These are phyloP conservation scores for Cadophora luteo-olivacea DNA, from an alignment of 2,329 filamentous ascomycete genomes.

Conservation along the genomic window DNA sequence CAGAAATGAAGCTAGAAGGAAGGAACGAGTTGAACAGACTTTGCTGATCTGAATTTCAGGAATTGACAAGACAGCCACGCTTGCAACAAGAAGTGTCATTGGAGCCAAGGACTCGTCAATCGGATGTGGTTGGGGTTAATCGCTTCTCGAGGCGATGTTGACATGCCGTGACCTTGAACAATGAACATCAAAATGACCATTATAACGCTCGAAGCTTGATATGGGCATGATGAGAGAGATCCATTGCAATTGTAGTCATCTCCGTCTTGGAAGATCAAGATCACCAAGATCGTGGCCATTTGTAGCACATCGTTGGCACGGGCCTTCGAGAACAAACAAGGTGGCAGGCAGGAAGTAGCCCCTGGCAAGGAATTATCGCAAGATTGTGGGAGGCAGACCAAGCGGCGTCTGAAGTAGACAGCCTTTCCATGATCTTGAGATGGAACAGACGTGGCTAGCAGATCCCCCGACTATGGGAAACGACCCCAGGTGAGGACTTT, in stretches of 20 bases:
- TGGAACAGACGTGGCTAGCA: background rate
- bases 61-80: too few species aligned
- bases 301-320: background rate
- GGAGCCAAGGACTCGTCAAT: background rate
- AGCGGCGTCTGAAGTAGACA: background rate
- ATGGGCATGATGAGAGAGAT: background rate
- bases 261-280: background rate
- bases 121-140: background rate
- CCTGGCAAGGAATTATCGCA: background rate
- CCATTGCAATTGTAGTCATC: background rate
- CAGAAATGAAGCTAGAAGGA: background rate
- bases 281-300: background rate
- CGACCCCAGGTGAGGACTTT: too few species aligned
- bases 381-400: background rate
- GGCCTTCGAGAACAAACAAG: background rate
- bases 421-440: background rate
- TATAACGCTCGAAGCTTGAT: background rate
- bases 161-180: background rate
- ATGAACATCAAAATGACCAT: background rate
- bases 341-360: too few species aligned
- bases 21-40: too few species aligned
- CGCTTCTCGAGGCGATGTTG: background rate
- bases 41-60: too few species aligned
- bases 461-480: background rate
- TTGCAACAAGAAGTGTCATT: background rate